These are phyloP conservation scores for Blastocystis hominis DNA, from an alignment of 352 stramenopile species.

Conservation along the genomic window DNA sequence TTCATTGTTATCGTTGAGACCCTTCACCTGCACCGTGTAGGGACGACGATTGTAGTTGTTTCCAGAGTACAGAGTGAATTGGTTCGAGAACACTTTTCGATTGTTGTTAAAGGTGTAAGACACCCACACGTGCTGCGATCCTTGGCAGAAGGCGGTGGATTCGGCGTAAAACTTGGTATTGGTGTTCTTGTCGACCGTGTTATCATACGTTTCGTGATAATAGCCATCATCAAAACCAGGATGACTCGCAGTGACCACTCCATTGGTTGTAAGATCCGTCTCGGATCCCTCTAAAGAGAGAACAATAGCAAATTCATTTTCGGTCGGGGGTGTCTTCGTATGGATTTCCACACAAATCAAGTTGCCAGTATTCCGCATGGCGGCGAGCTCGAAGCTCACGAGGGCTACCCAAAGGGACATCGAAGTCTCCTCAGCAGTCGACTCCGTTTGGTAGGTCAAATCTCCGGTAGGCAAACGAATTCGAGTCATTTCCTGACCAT, in stretches of 20 bases:
- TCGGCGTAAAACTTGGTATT: not conserved
- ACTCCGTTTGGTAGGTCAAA: not conserved
- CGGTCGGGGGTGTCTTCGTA: not conserved
- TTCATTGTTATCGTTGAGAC: not conserved
- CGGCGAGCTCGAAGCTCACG: not conserved
- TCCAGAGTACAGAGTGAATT: conserved; percentile 4
- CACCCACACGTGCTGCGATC: not conserved
- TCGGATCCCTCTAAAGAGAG: not conserved
- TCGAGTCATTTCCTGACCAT: conserved; percentile 35
- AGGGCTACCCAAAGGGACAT: not conserved
- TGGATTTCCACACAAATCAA: conserved; percentile 25
- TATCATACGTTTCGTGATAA: not conserved
- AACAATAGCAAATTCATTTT: not conserved
- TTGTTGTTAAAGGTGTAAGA: not conserved
- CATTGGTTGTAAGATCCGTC: not conserved
- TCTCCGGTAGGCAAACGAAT: conserved; percentile 1
- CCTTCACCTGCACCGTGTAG: not conserved
- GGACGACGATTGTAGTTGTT: not conserved
- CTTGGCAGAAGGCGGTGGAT: not conserved
- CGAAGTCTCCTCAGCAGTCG: not conserved
- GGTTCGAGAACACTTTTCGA: not conserved
- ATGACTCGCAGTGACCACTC: not conserved
- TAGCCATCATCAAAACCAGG: not conserved
- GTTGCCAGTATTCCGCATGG: not conserved
- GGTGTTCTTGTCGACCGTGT: not conserved